Evolutionary conservation across 2,329 filamentous ascomycete species (phyloP), one percentile per base, ranked within the genome.

Genomic region (Epichloe coenophiala): DNA sequence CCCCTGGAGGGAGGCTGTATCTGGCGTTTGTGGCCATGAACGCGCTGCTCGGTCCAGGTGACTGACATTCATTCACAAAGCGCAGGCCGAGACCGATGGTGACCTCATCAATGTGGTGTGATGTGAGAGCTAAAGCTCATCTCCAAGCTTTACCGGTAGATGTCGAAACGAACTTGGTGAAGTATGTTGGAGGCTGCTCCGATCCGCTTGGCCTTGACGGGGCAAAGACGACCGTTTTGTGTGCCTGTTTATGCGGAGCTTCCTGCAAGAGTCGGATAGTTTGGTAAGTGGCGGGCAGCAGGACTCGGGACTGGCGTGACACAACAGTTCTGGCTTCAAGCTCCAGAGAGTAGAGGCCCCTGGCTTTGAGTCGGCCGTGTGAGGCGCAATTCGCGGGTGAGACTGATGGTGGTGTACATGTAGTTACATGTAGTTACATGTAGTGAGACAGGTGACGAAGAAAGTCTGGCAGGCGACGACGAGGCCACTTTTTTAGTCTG

Each of bases 11-110:
- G 51, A 62, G 59, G 47, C 58, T 59, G 52, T 62, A 57, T 54
- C 59, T 58, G 51, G 59, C 58, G 57, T 63, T 59, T 53, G 57
- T 56, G 51, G 65, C 65, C 58, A 67, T 61, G 51, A 60, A 51
- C 46, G 37, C 31, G 45, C 51, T 48, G 38, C 39, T 31, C 41
- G 36, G 47, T 43, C 17, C 31, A 43, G 31, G 33, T 43, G 47
- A 48, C 47, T 43, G 45, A 45, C 12, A 36, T 48, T 45, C 45
- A 45, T 48, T 45, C 45, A 48, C 40, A 19, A 51, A 48, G 35
- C 45, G 45, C 50, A 36, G 50, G 40, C 50, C 50, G 13, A 33
- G 8, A 12, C 15, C 39, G 35, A 35, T 17, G 38, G 19, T 42
- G 37, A 42, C 36, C 50, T 52, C 50, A 49, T 49, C 36, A 45